These are phyloP conservation scores for Phytophthora agathidicida DNA, from an alignment of 352 stramenopile genomes.

Conservation along the genomic window DNA sequence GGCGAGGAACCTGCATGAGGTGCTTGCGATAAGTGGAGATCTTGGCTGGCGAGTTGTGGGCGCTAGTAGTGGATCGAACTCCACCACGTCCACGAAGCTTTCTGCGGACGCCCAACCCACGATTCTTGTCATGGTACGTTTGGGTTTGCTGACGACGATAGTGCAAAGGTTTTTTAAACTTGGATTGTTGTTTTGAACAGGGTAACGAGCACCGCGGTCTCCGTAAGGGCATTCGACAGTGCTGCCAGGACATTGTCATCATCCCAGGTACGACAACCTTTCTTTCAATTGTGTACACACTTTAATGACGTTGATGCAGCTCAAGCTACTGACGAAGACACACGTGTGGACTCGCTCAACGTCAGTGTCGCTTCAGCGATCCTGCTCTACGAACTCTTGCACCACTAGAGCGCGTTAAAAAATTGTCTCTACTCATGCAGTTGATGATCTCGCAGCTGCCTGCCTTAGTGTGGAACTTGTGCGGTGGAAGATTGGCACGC, in stretches of 20 bases:
- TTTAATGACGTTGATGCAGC: slow-evolving; percentile 26
- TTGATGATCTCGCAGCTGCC: slow-evolving; percentile 9
- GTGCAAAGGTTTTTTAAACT: neutral
- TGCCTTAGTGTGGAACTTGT: slow-evolving; percentile 44
- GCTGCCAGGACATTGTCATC: slow-evolving; percentile 74
- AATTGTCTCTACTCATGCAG: slow-evolving; percentile 3
- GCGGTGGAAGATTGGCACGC: slow-evolving; percentile 48
- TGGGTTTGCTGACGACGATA: neutral
- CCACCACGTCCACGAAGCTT: slow-evolving; percentile 65
- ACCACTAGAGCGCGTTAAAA: slow-evolving; percentile 43
- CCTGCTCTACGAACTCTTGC: slow-evolving; percentile 80
- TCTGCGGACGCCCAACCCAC: slow-evolving; percentile 50
- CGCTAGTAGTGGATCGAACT: slow-evolving; percentile 75
- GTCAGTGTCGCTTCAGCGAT: slow-evolving; percentile 80
- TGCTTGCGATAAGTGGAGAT: slow-evolving; percentile 64
- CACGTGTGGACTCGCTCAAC: slow-evolving; percentile 82
- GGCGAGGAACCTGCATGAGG: slow-evolving; percentile 71
- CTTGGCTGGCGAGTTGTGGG: slow-evolving; percentile 77
- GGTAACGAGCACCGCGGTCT: slow-evolving; percentile 83
- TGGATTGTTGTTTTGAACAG: slow-evolving; percentile 28
- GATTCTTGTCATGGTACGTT: slow-evolving; percentile 81
- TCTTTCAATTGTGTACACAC: slow-evolving; percentile 1
- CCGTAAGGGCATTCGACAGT: slow-evolving; percentile 72
- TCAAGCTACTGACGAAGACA: slow-evolving; percentile 61
- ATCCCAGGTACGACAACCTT: slow-evolving; percentile 54